phyloP scores from a whole-genome alignment of 164 flowering plant genomes.

The Nelumbo lutea region DNA sequence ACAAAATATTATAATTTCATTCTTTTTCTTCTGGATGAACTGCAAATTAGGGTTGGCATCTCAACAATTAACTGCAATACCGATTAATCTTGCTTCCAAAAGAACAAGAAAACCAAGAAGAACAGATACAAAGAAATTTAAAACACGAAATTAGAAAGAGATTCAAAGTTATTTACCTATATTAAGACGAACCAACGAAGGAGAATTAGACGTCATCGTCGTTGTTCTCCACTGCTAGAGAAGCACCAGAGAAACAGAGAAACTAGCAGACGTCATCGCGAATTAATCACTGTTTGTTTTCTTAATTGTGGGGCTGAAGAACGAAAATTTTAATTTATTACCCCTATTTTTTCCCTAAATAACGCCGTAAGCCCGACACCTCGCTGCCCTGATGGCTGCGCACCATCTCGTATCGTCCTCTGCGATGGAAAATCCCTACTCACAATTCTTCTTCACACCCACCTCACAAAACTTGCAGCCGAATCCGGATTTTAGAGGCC shows the following conservation, averaged over 20 bases:
- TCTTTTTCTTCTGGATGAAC: background rate
- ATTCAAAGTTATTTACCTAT: slow-evolving; percentile 38
- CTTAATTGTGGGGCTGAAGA: too few species aligned
- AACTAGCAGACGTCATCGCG: too few species aligned
- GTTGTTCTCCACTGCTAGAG: slow-evolving; percentile 5
- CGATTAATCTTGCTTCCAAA: background rate
- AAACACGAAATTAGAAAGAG: background rate
- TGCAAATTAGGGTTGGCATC: background rate
- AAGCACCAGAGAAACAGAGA: background rate
- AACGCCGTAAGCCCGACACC: too few species aligned
- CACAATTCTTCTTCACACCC: too few species aligned
- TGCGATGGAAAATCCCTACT: too few species aligned
- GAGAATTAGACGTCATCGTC: slow-evolving; percentile 22
- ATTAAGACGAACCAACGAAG: slow-evolving; percentile 56
- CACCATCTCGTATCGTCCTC: too few species aligned
- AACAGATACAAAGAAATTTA: background rate
- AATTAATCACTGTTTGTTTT: too few species aligned
- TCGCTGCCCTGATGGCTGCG: too few species aligned
- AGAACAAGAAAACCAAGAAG: background rate
- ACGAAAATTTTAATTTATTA: too few species aligned
- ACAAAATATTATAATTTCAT: background rate
- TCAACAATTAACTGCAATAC: background rate
- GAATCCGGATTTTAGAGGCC: too few species aligned
- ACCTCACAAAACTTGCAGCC: too few species aligned
- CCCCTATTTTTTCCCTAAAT: too few species aligned